Evolutionary conservation across 176 grass and related monocot species (phyloP).

Genomic region (Triticum timopheevii): DNA sequence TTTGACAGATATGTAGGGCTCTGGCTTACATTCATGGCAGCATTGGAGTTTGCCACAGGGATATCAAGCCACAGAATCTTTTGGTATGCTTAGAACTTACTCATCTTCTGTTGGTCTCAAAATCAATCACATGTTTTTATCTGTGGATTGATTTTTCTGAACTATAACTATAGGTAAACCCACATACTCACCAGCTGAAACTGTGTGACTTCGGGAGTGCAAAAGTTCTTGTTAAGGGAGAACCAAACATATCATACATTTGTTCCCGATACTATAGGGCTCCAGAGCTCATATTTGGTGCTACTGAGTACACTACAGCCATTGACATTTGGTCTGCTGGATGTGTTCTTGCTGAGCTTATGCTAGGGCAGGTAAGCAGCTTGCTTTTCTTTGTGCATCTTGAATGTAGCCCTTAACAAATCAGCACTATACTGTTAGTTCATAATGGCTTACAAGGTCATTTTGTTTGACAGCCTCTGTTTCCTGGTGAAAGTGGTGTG

Average conservation of each 20-base stretch:
- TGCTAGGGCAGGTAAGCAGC: slow-evolving; percentile 65
- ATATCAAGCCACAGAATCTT: slow-evolving; percentile 88
- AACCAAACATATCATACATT: slow-evolving; percentile 88
- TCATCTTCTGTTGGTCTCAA: not conserved
- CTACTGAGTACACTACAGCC: slow-evolving; percentile 72
- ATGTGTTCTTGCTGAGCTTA: slow-evolving; percentile 84
- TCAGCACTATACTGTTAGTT: not conserved
- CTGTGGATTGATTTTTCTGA: slow-evolving; percentile 4
- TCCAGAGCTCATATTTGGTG: slow-evolving; percentile 87
- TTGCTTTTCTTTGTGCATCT: not conserved
- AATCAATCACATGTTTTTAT: not conserved
- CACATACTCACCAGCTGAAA: slow-evolving; percentile 79
- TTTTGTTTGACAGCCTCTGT: slow-evolving; percentile 59
- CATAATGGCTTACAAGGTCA: slow-evolving; percentile 15
- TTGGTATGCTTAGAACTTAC: slow-evolving; percentile 47
- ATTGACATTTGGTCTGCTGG: slow-evolving; percentile 91
- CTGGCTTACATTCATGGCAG: slow-evolving; percentile 78
- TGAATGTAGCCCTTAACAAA: not conserved
- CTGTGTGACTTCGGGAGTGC: slow-evolving; percentile 81
- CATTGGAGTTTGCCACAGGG: slow-evolving; percentile 80
- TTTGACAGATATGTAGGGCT: slow-evolving; percentile 71
- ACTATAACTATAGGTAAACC: slow-evolving; percentile 55
- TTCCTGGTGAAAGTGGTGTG: slow-evolving; percentile 83
- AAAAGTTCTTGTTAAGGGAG: slow-evolving; percentile 82
- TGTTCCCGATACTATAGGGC: slow-evolving; percentile 82